These are phyloP conservation scores for Cryptococcus sp. DNA, from an alignment of 1,284 basidiomycete genomes.

Conservation along the genomic window DNA sequence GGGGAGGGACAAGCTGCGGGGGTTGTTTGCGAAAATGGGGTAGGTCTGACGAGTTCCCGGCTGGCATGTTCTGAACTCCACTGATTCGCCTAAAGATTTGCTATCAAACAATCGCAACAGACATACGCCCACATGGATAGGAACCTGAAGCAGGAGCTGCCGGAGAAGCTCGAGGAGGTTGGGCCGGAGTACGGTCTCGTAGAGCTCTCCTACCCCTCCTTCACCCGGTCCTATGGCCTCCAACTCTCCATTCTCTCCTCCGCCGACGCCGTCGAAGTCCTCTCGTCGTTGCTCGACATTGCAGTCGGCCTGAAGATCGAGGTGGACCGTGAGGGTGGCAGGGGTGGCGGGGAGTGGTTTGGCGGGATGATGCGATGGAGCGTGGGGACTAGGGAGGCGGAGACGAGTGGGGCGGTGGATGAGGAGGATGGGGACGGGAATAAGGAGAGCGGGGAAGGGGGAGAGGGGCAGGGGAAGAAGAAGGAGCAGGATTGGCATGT, in stretches of 20 bases:
- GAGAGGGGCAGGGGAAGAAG: constrained; percentile 39
- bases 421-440: constrained; percentile 47
- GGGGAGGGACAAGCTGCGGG: constrained; percentile 81
- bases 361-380: constrained; percentile 72
- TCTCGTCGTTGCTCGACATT: constrained; percentile 83
- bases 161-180: constrained; percentile 78
- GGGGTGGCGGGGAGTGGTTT: constrained; percentile 88
- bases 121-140: constrained; percentile 94
- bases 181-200: constrained; percentile 96
- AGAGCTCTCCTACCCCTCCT: constrained; percentile 89
- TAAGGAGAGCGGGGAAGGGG: constrained; percentile 20
- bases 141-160: constrained; percentile 79
- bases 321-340: constrained; percentile 75
- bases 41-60: constrained; percentile 50
- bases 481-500: constrained; percentile 72
- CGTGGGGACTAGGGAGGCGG: constrained; percentile 41
- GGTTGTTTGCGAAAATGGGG: constrained; percentile 98
- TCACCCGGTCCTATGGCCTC: constrained; percentile 87
- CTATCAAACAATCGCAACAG: constrained; percentile 89
- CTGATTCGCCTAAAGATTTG: constrained; percentile 61
- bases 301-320: constrained; percentile 86
- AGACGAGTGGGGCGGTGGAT: constrained; percentile 26
- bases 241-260: constrained; percentile 81
- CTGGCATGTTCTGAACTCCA: background rate
- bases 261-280: constrained; percentile 87